Base-by-base conservation (phyloP, 163 green algal genomes). In the Scenedesmus sp. region DNA sequence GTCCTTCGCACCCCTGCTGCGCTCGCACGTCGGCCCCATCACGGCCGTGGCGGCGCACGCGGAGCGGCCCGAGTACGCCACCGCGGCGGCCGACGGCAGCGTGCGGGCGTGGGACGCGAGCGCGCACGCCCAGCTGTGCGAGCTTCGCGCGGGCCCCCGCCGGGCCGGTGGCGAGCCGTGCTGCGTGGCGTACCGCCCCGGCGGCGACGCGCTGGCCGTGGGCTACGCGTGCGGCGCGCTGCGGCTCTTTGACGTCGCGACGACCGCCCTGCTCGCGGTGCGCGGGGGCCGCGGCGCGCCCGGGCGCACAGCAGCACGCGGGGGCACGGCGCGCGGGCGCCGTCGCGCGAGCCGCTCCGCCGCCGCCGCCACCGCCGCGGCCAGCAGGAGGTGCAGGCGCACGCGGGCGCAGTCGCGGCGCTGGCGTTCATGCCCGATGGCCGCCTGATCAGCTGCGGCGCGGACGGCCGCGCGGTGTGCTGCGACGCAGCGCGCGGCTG, bases 241-340 rank as follows among this genome's bases (percentile, higher is more conserved):
- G 17, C 81, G 92, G 22, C 69, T 96, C 1, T 95, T 95, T 84
- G 85, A 94, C 64, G 83, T 94, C 5, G 63, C 75, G n/a, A 87
- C 77, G 26, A 89, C 90, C 1, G 80, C 77, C 2, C 83, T 95
- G 44, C 48, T 96, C 24, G 83, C 90, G 85, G 88, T 88, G 44
- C 9, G 67, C 47, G 7, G n/a, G 14, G 44, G 34, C 4, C 29
- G 15, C 14, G 60, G 33, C 24, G 72, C 44, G 42, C 58, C 57
- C 48, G 45, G 48, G 39, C 50, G 54, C 42, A 39, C 2, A 17
- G 36, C 18, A 45, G 57, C 26, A 26, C 48, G 60, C 29, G 39
- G 57, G 44, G n/a, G n/a, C n/a, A n/a, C n/a, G n/a, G n/a, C n/a
- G n/a, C n/a, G n/a, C n/a, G n/a, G n/a, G 39, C 39, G 34, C 26